These are phyloP conservation scores for Leersia perrieri DNA, from an alignment of 176 grass and related monocot species.

Conservation along the genomic window DNA sequence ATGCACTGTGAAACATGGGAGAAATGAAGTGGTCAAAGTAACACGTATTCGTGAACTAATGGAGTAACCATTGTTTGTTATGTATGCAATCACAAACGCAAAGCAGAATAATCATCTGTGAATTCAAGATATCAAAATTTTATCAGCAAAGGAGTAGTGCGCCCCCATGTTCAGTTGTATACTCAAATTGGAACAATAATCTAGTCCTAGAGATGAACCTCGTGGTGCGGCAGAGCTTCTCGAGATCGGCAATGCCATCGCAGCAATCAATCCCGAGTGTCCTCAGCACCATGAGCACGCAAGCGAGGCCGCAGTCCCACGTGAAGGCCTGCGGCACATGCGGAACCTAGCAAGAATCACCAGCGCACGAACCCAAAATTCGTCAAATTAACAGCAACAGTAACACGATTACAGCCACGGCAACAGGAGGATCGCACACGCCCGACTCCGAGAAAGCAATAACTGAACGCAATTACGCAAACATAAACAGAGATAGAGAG, in stretches of 20 bases:
- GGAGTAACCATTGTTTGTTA: not conserved
- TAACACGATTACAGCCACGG: not conserved
- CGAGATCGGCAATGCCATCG: conserved; percentile 66
- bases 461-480: not conserved
- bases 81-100: not conserved
- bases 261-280: conserved; percentile 66
- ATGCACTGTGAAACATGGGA: not conserved
- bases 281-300: conserved; percentile 91
- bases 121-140: not conserved
- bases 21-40: not conserved
- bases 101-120: not conserved
- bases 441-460: not conserved
- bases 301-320: conserved; percentile 97
- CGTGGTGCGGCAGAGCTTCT: conserved; percentile 83
- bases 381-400: conserved; percentile 5
- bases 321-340: conserved; percentile 89
- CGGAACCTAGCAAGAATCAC: conserved; percentile 58
- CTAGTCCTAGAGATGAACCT: conserved; percentile 33
- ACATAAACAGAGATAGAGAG: not conserved
- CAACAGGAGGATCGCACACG: not conserved
- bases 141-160: not conserved
- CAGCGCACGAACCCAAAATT: not conserved
- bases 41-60: not conserved
- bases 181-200: not conserved
- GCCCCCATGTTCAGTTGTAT: not conserved